These are phyloP conservation scores for Paraconiothyrium brasiliense DNA, from an alignment of 2,329 filamentous ascomycete genomes.

Conservation along the genomic window DNA sequence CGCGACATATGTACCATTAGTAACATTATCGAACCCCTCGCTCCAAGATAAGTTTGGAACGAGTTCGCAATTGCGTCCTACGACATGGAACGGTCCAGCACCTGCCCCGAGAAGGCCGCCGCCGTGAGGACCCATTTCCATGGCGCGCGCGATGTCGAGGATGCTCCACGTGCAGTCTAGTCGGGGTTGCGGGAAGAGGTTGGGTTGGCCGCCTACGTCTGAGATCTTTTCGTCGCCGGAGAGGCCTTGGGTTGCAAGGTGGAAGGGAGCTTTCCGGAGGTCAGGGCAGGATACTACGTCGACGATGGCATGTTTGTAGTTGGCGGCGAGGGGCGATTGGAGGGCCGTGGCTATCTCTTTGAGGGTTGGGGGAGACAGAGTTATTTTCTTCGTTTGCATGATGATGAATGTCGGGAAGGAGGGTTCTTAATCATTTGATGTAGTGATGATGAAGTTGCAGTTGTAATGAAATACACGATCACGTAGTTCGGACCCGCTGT, in stretches of 20 bases:
- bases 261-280: constrained; percentile 50
- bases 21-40: constrained; percentile 10
- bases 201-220: constrained; percentile 57
- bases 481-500: constrained; percentile 1
- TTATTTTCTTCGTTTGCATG: constrained; percentile 11
- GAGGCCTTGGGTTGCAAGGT: constrained; percentile 53
- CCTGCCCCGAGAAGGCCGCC: constrained; percentile 29
- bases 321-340: constrained; percentile 15
- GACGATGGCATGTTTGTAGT: constrained; percentile 26
- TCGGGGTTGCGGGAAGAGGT: constrained; percentile 25
- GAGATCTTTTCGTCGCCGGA: constrained; percentile 52
- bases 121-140: constrained; percentile 24
- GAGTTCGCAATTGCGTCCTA: constrained; percentile 28
- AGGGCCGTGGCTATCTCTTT: constrained; percentile 16
- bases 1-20: constrained; percentile 22
- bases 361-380: constrained; percentile 17
- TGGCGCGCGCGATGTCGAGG: constrained; percentile 20
- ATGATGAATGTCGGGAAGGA: not conserved
- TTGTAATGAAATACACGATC: not conserved
- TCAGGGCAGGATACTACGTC: constrained; percentile 48
- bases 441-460: not conserved
- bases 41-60: constrained; percentile 25
- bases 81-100: constrained; percentile 26
- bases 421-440: not conserved
- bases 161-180: constrained; percentile 20